These are phyloP conservation scores for Ajuga reptans DNA, from an alignment of 305 asterid species.

Conservation along the genomic window DNA sequence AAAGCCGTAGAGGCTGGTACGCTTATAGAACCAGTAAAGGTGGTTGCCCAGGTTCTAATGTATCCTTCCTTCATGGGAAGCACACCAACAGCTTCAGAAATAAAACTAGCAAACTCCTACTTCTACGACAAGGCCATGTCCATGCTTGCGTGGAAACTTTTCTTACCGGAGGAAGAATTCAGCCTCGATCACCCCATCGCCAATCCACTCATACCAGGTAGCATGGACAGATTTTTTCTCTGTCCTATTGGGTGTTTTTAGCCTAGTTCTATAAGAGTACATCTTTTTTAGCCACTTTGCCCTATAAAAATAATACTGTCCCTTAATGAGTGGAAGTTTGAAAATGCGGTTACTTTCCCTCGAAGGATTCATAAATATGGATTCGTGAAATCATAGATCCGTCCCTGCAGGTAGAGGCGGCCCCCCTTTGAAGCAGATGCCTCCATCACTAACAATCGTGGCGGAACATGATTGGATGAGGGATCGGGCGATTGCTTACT, in stretches of 20 bases:
- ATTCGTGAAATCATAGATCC: no score
- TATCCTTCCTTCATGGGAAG: conserved; percentile 90
- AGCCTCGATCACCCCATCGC: conserved; percentile 72
- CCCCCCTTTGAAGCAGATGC: conserved; percentile 72
- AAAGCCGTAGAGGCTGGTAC: conserved; percentile 75
- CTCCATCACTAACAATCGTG: conserved; percentile 78
- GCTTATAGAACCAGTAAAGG: conserved; percentile 80
- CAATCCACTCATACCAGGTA: conserved; percentile 51
- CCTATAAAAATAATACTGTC: no score
- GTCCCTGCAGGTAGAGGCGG: conserved; percentile 38
- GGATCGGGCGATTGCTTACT: conserved; percentile 84
- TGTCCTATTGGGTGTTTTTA: no score
- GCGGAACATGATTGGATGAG: conserved; percentile 96
- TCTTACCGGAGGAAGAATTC: conserved; percentile 64
- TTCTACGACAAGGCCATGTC: conserved; percentile 88
- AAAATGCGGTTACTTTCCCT: no score
- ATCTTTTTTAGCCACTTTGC: no score
- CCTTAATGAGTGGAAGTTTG: no score
- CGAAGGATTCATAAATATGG: no score
- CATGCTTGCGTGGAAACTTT: conserved; percentile 69
- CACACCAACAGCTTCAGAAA: conserved; percentile 78
- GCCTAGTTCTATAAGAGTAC: no score
- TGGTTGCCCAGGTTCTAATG: conserved; percentile 87
- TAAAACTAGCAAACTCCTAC: conserved; percentile 73
- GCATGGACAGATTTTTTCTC: no score